Conservation (phyloP, 2,329 filamentous ascomycete genomes). For the Alternaria arborescens region DNA sequence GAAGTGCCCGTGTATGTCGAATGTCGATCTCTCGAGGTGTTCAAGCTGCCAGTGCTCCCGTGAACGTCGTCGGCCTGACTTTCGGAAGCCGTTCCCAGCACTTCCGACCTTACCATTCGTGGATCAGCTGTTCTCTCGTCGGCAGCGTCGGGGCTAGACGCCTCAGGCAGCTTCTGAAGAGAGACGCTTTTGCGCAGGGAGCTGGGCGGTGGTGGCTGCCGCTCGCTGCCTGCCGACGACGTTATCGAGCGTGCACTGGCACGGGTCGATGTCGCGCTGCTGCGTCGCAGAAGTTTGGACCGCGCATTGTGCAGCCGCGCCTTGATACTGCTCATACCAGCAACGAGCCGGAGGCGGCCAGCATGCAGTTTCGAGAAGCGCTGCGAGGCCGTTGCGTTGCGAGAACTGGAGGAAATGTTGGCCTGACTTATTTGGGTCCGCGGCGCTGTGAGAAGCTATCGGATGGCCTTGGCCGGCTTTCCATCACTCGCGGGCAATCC, state of each 20-base stretch:
- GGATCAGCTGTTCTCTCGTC: constrained; percentile 16
- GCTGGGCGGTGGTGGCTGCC: constrained; percentile 16
- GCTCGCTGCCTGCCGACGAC: constrained; percentile 41
- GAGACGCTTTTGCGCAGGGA: constrained; percentile 42
- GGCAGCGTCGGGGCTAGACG: constrained; percentile 19
- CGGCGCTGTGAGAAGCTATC: constrained; percentile 13
- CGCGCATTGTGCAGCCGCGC: constrained; percentile 43
- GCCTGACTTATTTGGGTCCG: constrained; percentile 1
- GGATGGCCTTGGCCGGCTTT: background rate
- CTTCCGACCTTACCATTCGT: constrained; percentile 38
- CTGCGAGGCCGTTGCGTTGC: constrained; percentile 10
- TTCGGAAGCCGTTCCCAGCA: constrained; percentile 29
- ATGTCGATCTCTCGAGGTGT: constrained; percentile 30
- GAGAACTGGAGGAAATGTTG: background rate
- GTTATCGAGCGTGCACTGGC: constrained; percentile 30
- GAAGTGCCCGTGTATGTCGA: constrained; percentile 21
- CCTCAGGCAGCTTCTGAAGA: constrained; percentile 43
- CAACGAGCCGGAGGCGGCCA: constrained; percentile 30
- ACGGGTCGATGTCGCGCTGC: constrained; percentile 37
- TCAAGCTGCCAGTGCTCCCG: constrained; percentile 17
- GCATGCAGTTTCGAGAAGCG: constrained; percentile 25
- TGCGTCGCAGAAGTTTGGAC: constrained; percentile 40
- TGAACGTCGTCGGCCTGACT: constrained; percentile 25
- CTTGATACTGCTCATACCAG: constrained; percentile 48
- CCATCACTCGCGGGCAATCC: constrained; percentile 11